Conservation (phyloP, 164 flowering plant species). For the Annona squamosa region DNA sequence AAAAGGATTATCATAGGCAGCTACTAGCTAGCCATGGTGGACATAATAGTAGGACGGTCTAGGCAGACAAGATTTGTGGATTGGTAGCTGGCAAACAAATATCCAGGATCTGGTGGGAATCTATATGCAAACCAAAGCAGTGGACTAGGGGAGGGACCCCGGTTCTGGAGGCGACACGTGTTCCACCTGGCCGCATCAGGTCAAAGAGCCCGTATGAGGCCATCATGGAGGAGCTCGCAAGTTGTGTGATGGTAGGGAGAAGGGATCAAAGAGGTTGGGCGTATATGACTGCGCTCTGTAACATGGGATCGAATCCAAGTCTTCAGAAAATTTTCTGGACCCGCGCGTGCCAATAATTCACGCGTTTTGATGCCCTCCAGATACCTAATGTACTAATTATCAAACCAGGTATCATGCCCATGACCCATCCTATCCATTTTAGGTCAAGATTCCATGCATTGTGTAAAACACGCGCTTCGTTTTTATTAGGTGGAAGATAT, state of each 20-base stretch:
- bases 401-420: too few relatives aligned
- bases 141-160: neutral
- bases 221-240: neutral
- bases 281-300: too few relatives aligned
- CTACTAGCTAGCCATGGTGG: too few relatives aligned
- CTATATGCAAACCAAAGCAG: neutral
- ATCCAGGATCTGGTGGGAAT: neutral
- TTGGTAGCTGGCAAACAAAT: neutral
- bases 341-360: neutral
- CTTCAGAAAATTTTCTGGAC: neutral
- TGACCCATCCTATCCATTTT: too few relatives aligned
- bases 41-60: neutral
- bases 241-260: neutral
- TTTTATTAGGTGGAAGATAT: too few relatives aligned
- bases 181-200: neutral
- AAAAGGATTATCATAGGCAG: too few relatives aligned
- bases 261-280: too few relatives aligned
- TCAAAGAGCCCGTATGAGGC: neutral
- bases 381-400: too few relatives aligned
- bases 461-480: too few relatives aligned
- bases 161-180: neutral
- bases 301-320: neutral
- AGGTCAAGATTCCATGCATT: too few relatives aligned
- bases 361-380: neutral
- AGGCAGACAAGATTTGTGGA: neutral